phyloP scores from a whole-genome alignment of 305 asterid genomes.

The Ilex paraguariensis region DNA sequence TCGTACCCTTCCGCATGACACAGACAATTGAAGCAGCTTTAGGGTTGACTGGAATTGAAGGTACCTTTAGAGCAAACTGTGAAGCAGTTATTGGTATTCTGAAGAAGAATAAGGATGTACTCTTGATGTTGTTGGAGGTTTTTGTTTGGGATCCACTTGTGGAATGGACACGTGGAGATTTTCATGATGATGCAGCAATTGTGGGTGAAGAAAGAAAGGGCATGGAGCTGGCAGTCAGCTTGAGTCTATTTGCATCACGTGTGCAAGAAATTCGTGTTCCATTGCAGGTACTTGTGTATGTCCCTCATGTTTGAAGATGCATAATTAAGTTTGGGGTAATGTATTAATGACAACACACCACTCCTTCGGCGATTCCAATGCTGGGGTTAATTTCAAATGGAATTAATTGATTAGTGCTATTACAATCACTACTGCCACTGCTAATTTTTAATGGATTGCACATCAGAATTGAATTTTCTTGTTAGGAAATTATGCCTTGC shows the following conservation, averaged over 20 bases:
- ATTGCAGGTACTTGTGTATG: constrained; percentile 65
- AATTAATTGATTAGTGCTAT: too few relatives aligned
- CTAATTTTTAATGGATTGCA: too few relatives aligned
- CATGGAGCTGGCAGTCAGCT: constrained; percentile 99
- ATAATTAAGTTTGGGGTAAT: not conserved
- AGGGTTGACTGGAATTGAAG: constrained; percentile 95
- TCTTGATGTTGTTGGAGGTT: constrained; percentile 86
- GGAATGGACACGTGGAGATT: constrained; percentile 99
- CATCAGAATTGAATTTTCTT: too few relatives aligned
- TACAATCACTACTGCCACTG: too few relatives aligned
- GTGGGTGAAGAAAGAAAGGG: constrained; percentile 99
- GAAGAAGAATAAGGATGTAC: constrained; percentile 92
- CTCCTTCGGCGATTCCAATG: too few relatives aligned
- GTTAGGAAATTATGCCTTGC: too few relatives aligned
- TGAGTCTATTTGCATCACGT: constrained; percentile 96
- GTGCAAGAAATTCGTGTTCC: constrained; percentile 98
- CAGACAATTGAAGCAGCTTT: constrained; percentile 96
- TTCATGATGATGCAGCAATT: constrained; percentile 98
- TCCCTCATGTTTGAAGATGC: not conserved
- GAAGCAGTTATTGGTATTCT: constrained; percentile 90
- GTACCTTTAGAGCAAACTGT: constrained; percentile 90
- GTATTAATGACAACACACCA: too few relatives aligned
- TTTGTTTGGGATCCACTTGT: constrained; percentile 99
- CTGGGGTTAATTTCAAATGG: too few relatives aligned
- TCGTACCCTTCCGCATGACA: constrained; percentile 98